Conservation (phyloP, 371 early-diverging fungal species). For the Vavraia culicis region DNA sequence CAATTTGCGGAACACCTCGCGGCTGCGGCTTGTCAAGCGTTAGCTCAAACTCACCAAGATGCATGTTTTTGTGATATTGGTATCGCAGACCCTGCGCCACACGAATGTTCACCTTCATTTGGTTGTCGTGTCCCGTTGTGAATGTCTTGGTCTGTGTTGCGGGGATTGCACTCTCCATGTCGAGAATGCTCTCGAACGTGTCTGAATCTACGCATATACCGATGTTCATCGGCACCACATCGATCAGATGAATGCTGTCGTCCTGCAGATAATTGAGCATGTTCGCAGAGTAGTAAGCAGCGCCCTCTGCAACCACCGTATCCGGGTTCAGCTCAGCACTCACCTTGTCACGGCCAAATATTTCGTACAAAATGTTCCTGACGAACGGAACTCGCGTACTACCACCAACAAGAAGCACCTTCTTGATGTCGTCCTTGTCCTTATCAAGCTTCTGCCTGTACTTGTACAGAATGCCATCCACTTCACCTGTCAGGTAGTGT, state of each 20-base stretch:
- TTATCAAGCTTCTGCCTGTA: conserved; percentile 12
- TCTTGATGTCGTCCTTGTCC: conserved; percentile 59
- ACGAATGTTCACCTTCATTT: conserved; percentile 35
- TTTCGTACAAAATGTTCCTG: conserved; percentile 74
- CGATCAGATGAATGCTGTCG: conserved; percentile 22
- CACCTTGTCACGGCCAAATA: conserved; percentile 83
- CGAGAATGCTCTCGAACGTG: conserved; percentile 28
- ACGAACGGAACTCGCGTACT: conserved; percentile 98
- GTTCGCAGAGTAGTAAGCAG: conserved; percentile 83
- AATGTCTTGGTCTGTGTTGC: conserved; percentile 29
- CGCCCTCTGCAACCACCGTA: conserved; percentile 87
- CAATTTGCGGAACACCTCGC: conserved; percentile 29
- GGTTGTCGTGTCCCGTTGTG: conserved; percentile 35
- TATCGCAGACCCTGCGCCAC: conserved; percentile 29
- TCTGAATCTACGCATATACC: conserved; percentile 34
- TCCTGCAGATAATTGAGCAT: conserved; percentile 50
- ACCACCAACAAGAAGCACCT: conserved; percentile 92
- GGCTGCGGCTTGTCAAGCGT: conserved; percentile 13
- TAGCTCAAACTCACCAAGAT: conserved; percentile 22
- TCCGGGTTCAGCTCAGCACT: conserved; percentile 87
- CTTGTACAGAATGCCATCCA: conserved; percentile 21
- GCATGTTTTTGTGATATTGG: conserved; percentile 11
- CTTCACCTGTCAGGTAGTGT: conserved; percentile 22
- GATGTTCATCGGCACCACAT: conserved; percentile 37
- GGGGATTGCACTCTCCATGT: conserved; percentile 32